Percentiles rank a stretch among this genome's conserved stretches.
Evolutionary conservation across 495 filamentous ascomycete species (phyloP).

Genomic region (Tetracladium setigerum): DNA sequence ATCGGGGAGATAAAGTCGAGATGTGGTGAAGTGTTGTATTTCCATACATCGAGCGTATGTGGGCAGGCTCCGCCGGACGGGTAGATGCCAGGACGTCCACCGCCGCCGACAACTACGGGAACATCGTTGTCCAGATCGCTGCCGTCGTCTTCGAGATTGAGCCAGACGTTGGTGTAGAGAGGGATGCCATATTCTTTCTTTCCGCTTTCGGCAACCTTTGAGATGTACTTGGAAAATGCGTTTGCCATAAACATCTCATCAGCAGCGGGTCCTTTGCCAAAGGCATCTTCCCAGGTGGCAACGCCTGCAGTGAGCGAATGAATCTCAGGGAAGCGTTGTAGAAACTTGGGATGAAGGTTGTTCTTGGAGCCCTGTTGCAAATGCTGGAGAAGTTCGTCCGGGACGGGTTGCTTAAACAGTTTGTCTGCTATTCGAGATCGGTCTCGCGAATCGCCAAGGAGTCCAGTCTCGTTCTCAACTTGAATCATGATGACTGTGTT

Average conservation of each 20-base stretch:
- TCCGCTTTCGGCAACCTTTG: conserved; percentile 33
- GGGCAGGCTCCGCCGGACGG: conserved; percentile 34
- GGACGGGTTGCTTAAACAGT: conserved; percentile 27
- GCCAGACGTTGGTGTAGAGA: conserved; percentile 43
- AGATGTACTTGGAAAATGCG: conserved; percentile 34
- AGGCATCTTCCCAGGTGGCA: conserved; percentile 32
- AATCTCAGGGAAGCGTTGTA: conserved; percentile 21
- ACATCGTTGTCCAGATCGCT: conserved; percentile 18
- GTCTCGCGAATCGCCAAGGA: conserved; percentile 39
- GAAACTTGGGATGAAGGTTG: conserved; percentile 25
- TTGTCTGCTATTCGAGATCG: conserved; percentile 28
- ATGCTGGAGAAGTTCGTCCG: conserved; percentile 25
- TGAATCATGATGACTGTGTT: conserved; percentile 40
- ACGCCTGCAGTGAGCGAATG: conserved; percentile 19
- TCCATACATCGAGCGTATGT: conserved; percentile 38
- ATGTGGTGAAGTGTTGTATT: conserved; percentile 27
- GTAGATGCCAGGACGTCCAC: conserved; percentile 35
- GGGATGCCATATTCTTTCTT: conserved; percentile 36
- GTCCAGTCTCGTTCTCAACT: conserved; percentile 40
- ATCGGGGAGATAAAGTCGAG: conserved; percentile 43
- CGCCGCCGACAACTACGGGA: conserved; percentile 37
- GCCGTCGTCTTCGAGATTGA: conserved; percentile 30
- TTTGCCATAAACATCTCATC: conserved; percentile 47
- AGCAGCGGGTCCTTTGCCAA: conserved; percentile 30
- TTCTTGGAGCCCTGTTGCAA: conserved; percentile 24